Conservation (phyloP, 2,329 filamentous ascomycete genomes). For the Chalara sp. region DNA sequence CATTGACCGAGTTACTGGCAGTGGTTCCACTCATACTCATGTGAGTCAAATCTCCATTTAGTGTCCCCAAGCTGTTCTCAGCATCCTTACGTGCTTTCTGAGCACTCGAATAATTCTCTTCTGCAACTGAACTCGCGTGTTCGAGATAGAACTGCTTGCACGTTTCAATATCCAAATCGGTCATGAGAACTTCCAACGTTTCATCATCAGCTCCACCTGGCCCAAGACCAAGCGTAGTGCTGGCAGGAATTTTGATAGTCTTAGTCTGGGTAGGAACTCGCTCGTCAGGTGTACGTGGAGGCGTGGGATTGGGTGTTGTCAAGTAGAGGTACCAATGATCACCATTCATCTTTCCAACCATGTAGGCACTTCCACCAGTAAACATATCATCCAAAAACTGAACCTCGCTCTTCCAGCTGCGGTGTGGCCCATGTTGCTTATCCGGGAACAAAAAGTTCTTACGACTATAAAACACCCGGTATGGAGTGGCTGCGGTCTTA, state of each 20-base stretch:
- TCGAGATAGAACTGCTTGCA: slow-evolving; percentile 70
- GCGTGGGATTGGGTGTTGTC: slow-evolving; percentile 80
- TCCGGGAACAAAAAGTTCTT: slow-evolving; percentile 98
- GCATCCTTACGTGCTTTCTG: slow-evolving; percentile 55
- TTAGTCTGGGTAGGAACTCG: slow-evolving; percentile 30
- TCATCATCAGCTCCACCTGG: slow-evolving; percentile 52
- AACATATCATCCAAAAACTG: slow-evolving; percentile 89
- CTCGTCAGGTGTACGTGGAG: slow-evolving; percentile 68
- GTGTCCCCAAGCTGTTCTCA: slow-evolving; percentile 50
- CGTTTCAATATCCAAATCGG: slow-evolving; percentile 60
- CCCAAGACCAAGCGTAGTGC: slow-evolving; percentile 21
- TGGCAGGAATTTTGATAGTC: slow-evolving; percentile 27
- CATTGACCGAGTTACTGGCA: slow-evolving; percentile 29
- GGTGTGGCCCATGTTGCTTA: slow-evolving; percentile 87
- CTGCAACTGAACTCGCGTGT: slow-evolving; percentile 84
- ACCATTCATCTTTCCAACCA: slow-evolving; percentile 99
- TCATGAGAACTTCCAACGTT: slow-evolving; percentile 70
- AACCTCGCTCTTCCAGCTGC: slow-evolving; percentile 96
- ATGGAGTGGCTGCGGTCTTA: slow-evolving; percentile 74
- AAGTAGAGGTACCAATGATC: slow-evolving; percentile 99
- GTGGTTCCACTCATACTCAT: slow-evolving; percentile 33
- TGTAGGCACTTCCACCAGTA: slow-evolving; percentile 88
- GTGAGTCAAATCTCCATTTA: slow-evolving; percentile 40
- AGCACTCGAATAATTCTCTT: slow-evolving; percentile 66
- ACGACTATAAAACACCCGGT: slow-evolving; percentile 96